Evolutionary conservation across 2,329 filamentous ascomycete species (phyloP).

Genomic region (Penicillium sclerotiorum): DNA sequence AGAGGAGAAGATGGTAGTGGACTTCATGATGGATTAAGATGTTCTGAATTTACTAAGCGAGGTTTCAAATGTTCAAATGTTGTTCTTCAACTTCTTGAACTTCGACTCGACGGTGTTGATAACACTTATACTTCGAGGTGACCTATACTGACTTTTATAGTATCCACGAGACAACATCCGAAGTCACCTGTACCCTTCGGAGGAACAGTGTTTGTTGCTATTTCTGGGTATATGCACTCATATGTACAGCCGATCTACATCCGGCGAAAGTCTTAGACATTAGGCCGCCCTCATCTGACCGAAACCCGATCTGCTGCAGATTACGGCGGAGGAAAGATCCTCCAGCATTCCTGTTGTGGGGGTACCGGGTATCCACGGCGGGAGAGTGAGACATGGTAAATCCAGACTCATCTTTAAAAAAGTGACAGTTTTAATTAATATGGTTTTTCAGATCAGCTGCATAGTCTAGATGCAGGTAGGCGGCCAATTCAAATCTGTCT

Average conservation of each 20-base stretch:
- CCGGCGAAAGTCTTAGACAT: constrained; percentile 21
- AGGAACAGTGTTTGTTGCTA: constrained; percentile 13
- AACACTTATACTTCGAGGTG: not conserved
- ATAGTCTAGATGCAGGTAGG: constrained; percentile 2
- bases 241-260: constrained; percentile 3
- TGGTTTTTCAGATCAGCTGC: constrained; percentile 13
- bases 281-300: no score
- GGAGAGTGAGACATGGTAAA: constrained; percentile 20
- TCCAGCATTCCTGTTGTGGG: constrained; percentile 14
- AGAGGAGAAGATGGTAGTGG: constrained; percentile 19
- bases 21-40: constrained; percentile 27
- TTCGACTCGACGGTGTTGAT: not conserved
- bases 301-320: no score
- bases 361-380: constrained; percentile 3
- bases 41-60: not conserved
- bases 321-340: no score
- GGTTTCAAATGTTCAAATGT: not conserved
- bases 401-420: constrained; percentile 5
- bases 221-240: constrained; percentile 6
- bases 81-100: not conserved
- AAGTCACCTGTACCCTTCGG: no score
- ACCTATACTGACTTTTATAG: constrained; percentile 13
- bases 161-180: constrained; percentile 7
- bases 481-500: not conserved
- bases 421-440: not conserved